phyloP scores from a whole-genome alignment of 202 grass and related monocot species.

The Saccharum hybrid region DNA sequence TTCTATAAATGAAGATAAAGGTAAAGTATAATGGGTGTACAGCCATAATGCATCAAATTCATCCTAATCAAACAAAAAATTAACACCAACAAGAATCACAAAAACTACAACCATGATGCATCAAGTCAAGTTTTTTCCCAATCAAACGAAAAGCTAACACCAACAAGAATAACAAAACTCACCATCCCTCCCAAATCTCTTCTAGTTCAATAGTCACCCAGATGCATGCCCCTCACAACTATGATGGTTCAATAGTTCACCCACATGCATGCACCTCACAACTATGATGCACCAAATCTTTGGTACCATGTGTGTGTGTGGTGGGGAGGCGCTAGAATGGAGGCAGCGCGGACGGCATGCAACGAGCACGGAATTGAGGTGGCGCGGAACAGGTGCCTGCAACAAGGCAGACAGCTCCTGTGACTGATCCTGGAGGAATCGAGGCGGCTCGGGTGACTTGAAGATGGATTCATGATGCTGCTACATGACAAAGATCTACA shows the following conservation, averaged over 20 bases:
- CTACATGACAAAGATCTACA: no score
- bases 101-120: slow-evolving; percentile 6
- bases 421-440: neutral
- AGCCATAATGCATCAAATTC: slow-evolving; percentile 11
- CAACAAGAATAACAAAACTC: neutral
- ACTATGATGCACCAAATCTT: slow-evolving; percentile 7
- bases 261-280: neutral
- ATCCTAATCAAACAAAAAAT: neutral
- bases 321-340: neutral
- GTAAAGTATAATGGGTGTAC: neutral
- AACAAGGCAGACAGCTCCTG: neutral
- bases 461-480: no score
- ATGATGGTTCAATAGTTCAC: neutral
- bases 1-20: neutral
- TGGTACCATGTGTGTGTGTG: neutral
- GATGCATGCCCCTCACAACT: neutral
- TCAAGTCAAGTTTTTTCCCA: neutral
- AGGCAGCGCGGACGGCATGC: neutral
- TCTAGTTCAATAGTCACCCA: neutral
- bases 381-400: neutral
- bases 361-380: neutral
- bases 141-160: neutral
- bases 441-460: no score
- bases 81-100: neutral
- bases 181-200: neutral